Evolutionary conservation across 768 basidiomycete species (phyloP).

Genomic region (Thelephora aurantiotincta): DNA sequence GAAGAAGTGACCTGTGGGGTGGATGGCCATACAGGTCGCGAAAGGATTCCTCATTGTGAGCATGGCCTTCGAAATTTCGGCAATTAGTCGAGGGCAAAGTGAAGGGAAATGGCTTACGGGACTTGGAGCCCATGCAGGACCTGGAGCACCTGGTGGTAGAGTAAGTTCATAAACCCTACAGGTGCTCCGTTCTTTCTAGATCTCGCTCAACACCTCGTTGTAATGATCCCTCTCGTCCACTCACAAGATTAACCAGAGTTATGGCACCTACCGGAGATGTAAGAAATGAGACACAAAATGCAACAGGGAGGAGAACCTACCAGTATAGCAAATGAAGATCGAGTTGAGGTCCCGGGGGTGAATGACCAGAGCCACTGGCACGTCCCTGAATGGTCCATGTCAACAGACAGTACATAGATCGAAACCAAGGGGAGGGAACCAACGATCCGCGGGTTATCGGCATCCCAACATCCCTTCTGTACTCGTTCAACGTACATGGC

Average conservation of each 20-base stretch:
- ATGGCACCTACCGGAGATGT: conserved; percentile 37
- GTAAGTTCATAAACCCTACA: conserved; percentile 54
- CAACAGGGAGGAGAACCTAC: conserved; percentile 20
- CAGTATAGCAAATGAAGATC: conserved; percentile 63
- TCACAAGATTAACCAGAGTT: conserved; percentile 43
- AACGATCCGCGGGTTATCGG: no score
- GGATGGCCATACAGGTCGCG: conserved; percentile 60
- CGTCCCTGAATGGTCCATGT: conserved; percentile 8
- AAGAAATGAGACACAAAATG: conserved; percentile 1
- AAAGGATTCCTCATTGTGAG: conserved; percentile 52
- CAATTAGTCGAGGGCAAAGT: not conserved
- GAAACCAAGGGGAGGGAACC: not conserved
- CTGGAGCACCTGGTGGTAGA: conserved; percentile 71
- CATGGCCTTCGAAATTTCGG: conserved; percentile 31
- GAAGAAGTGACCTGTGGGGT: conserved; percentile 66
- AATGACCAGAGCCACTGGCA: conserved; percentile 44
- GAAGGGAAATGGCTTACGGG: conserved; percentile 24
- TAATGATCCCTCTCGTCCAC: conserved; percentile 4
- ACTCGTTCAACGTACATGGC: conserved; percentile 63
- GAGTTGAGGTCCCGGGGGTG: conserved; percentile 66
- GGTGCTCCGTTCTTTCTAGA: conserved; percentile 30
- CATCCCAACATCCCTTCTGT: conserved; percentile 41
- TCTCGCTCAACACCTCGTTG: not conserved
- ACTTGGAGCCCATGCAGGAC: conserved; percentile 49
- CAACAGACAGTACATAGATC: not conserved